Conservation (phyloP, 164 flowering plant genomes). For the Umbilicus rupestris region DNA sequence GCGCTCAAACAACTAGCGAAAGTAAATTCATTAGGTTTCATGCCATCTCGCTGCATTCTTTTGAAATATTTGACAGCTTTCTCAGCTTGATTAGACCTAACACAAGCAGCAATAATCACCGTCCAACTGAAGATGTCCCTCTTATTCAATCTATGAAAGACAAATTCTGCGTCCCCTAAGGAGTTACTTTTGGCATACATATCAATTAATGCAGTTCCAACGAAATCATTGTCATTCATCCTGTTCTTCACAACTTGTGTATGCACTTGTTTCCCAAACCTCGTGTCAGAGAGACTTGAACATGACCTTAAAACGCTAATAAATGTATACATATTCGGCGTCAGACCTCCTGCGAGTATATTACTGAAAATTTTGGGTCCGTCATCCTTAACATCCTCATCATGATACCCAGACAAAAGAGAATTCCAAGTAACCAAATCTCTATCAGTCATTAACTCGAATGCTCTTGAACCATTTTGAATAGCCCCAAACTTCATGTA, state of each 20-base stretch:
- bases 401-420: conserved; percentile 39
- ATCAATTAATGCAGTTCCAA: conserved; percentile 31
- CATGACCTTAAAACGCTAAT: conserved; percentile 28
- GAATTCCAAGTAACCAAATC: conserved; percentile 47
- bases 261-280: conserved; percentile 32
- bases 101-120: conserved; percentile 28
- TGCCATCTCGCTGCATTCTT: conserved; percentile 41
- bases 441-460: conserved; percentile 21
- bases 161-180: conserved; percentile 17
- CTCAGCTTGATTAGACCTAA: conserved; percentile 35
- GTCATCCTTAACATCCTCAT: conserved; percentile 19
- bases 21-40: conserved; percentile 42
- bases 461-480: conserved; percentile 31
- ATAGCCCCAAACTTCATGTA: conserved; percentile 34
- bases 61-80: conserved; percentile 25
- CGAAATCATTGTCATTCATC: conserved; percentile 20
- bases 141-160: conserved; percentile 20
- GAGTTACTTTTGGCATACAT: conserved; percentile 32
- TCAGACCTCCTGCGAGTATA: conserved; percentile 31
- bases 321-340: conserved; percentile 38
- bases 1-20: conserved; percentile 41
- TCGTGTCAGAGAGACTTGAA: conserved; percentile 12
- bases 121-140: conserved; percentile 35
- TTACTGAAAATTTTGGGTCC: conserved; percentile 27
- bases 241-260: conserved; percentile 23